phyloP scores from a whole-genome alignment of 805 yeast genomes.

The Starmera quercuum region DNA sequence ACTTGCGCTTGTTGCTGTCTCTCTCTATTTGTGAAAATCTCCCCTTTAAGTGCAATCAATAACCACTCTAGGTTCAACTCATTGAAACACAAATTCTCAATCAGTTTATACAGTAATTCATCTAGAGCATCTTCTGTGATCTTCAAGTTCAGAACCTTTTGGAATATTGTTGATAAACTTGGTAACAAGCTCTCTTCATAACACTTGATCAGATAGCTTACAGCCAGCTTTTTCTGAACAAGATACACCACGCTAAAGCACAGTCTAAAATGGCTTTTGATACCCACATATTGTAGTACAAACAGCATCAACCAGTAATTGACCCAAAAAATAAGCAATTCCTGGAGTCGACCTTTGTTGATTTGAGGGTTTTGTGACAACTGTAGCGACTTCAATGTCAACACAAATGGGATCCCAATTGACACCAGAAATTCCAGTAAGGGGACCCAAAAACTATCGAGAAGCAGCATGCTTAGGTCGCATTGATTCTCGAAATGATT shows the following conservation, averaged over 20 bases:
- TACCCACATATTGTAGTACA: constrained; percentile 5
- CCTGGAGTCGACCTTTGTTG: constrained; percentile 1
- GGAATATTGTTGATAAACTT: neutral
- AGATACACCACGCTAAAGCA: constrained; percentile 9
- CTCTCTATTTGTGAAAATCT: too few relatives aligned
- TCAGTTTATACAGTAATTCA: neutral
- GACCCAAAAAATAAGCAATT: constrained; percentile 12
- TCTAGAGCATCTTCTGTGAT: constrained; percentile 4
- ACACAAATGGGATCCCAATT: constrained; percentile 9
- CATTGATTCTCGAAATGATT: neutral
- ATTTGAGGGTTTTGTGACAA: constrained; percentile 1
- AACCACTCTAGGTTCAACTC: too few relatives aligned
- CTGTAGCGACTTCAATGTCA: constrained; percentile 15
- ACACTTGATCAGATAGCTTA: constrained; percentile 4
- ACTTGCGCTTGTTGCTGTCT: too few relatives aligned
- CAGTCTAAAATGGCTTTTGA: constrained; percentile 10
- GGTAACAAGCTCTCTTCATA: constrained; percentile 7
- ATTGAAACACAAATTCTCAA: constrained; percentile 6
- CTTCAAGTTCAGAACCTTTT: neutral
- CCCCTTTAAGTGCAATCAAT: too few relatives aligned
- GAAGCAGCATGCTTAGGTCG: constrained; percentile 3
- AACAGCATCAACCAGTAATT: constrained; percentile 13
- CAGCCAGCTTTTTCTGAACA: constrained; percentile 1
- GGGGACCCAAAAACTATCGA: constrained; percentile 10
- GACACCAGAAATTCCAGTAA: constrained; percentile 7